These are phyloP conservation scores for Penicillium psychrosexuale DNA, from an alignment of 2,329 filamentous ascomycete genomes.

Conservation along the genomic window DNA sequence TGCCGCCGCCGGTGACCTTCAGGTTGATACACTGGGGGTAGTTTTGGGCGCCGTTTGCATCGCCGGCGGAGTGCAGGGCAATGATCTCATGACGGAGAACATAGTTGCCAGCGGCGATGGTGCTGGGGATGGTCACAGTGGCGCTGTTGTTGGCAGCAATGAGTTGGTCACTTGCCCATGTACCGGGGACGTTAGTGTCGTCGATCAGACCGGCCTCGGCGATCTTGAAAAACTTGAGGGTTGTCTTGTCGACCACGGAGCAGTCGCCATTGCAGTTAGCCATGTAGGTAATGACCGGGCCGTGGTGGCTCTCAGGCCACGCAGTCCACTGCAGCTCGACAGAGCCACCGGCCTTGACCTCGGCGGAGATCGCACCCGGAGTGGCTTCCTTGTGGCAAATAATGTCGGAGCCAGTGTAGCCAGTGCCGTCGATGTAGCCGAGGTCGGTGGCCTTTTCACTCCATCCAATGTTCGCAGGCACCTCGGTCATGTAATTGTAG, in stretches of 20 bases:
- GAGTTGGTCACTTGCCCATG: conserved; percentile 57
- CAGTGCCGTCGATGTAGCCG: conserved; percentile 51
- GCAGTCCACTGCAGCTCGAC: conserved; percentile 61
- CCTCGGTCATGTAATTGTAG: conserved; percentile 36
- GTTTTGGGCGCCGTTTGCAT: conserved; percentile 50
- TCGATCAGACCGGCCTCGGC: conserved; percentile 53
- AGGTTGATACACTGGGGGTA: conserved; percentile 61
- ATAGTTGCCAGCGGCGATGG: conserved; percentile 52
- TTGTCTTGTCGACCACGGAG: conserved; percentile 51
- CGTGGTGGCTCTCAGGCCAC: conserved; percentile 65
- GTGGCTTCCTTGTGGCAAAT: conserved; percentile 60
- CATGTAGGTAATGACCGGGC: conserved; percentile 63
- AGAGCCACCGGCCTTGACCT: conserved; percentile 59
- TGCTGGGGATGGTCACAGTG: conserved; percentile 48
- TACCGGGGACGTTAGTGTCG: conserved; percentile 43
- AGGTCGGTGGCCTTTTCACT: conserved; percentile 51
- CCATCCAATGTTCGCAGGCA: conserved; percentile 54
- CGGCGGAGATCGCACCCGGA: conserved; percentile 50
- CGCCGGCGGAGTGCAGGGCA: conserved; percentile 49
- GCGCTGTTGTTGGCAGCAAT: conserved; percentile 53
- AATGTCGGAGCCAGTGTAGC: conserved; percentile 53
- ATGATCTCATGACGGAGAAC: conserved; percentile 57
- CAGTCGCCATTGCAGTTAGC: conserved; percentile 60
- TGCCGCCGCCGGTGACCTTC: conserved; percentile 56
- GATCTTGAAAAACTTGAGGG: conserved; percentile 64